Percentiles rank a stretch among this genome's conserved stretches.
Conservation (phyloP, 2,329 filamentous ascomycete genomes). For the Aspergillus glaucus region DNA sequence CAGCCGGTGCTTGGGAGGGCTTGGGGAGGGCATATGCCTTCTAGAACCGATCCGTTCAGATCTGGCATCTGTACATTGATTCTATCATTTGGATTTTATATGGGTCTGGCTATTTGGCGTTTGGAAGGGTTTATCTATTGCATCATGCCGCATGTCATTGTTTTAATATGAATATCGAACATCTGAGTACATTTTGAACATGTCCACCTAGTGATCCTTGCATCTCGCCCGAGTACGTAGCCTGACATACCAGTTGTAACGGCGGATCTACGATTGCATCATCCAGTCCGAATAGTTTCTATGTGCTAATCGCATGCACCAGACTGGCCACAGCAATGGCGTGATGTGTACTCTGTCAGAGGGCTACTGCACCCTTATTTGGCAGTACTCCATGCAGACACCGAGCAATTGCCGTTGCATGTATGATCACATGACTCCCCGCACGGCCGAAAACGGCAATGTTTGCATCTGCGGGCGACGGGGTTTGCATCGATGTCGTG, state of each 20-base stretch:
- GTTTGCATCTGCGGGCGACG: background rate
- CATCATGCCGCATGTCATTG: constrained; percentile 4
- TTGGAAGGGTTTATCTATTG: constrained; percentile 11
- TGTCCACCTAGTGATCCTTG: too few relatives aligned
- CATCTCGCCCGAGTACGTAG: too few relatives aligned
- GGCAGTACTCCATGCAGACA: too few relatives aligned
- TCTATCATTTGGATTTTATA: constrained; percentile 7
- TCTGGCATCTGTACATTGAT: constrained; percentile 21
- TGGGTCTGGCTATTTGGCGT: constrained; percentile 14
- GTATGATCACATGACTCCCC: constrained; percentile 24
- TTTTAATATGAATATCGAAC: background rate
- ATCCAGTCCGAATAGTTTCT: too few relatives aligned
- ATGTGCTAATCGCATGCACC: too few relatives aligned
- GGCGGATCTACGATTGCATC: too few relatives aligned
- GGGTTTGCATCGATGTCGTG: constrained; percentile 41
- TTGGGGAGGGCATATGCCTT: background rate
- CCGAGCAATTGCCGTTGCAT: background rate
- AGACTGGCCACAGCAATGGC: too few relatives aligned
- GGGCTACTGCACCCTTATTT: too few relatives aligned
- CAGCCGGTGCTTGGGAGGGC: background rate
- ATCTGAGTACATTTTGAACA: background rate
- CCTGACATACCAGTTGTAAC: too few relatives aligned
- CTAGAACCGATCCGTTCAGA: constrained; percentile 1
- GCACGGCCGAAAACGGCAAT: constrained; percentile 16
- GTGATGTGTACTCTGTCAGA: too few relatives aligned